These are phyloP conservation scores for Arabidopsis suecica DNA, from an alignment of 345 rosid genomes.

Conservation along the genomic window DNA sequence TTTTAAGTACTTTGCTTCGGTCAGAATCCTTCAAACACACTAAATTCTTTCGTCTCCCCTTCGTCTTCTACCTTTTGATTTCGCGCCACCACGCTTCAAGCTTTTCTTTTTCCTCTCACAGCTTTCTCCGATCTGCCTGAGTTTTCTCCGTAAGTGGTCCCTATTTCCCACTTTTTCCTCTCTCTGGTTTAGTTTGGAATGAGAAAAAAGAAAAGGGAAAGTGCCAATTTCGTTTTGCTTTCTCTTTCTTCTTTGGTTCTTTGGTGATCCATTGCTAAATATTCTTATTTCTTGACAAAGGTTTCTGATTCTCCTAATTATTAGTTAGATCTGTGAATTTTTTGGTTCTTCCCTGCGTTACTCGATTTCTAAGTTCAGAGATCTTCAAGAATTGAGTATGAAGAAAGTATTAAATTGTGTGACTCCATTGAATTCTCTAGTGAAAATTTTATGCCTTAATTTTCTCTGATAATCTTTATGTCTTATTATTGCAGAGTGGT, in stretches of 20 bases:
- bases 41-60: constrained; percentile 16
- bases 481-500: constrained; percentile 30
- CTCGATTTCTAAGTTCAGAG: constrained; percentile 13
- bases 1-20: constrained; percentile 19
- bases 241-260: constrained; percentile 24
- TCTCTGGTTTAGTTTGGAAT: constrained; percentile 13
- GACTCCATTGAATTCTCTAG: constrained; percentile 22
- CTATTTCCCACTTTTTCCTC: constrained; percentile 12
- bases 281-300: background rate
- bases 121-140: constrained; percentile 41
- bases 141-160: constrained; percentile 39
- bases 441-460: background rate
- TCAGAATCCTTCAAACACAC: constrained; percentile 28
- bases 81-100: constrained; percentile 37
- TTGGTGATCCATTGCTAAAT: constrained; percentile 15
- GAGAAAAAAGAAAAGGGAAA: constrained; percentile 41
- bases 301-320: constrained; percentile 4
- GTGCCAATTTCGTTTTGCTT: constrained; percentile 24
- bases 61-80: constrained; percentile 25
- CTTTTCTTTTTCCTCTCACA: background rate
- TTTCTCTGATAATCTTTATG: constrained; percentile 12
- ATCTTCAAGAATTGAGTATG: constrained; percentile 3
- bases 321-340: constrained; percentile 28
- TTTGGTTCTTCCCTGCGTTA: background rate
- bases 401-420: background rate